Evolutionary conservation across 1,284 basidiomycete species (phyloP).

Genomic region (Meripilus lineatus): DNA sequence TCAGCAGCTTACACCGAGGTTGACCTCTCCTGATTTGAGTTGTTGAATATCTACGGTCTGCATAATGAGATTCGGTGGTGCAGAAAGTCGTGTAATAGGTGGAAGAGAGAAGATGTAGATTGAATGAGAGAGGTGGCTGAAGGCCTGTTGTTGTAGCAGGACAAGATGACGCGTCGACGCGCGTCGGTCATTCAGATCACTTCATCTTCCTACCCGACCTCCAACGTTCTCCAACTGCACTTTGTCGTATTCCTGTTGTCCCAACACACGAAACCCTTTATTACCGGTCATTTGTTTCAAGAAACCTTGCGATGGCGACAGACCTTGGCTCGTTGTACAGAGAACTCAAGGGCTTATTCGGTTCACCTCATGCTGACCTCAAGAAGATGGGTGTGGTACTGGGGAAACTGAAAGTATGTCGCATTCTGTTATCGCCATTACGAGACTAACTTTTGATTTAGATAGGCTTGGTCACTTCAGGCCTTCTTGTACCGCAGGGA

Average conservation of each 20-base stretch:
- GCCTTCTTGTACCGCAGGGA: slow-evolving; percentile 65
- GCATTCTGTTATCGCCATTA: background rate
- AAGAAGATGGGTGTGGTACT: slow-evolving; percentile 59
- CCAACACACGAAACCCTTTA: too few species aligned
- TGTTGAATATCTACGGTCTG: slow-evolving; percentile 68
- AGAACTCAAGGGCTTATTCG: slow-evolving; percentile 59
- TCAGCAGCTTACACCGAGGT: slow-evolving; percentile 75
- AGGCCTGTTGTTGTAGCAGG: too few species aligned
- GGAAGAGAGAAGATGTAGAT: slow-evolving; percentile 19
- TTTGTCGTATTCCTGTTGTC: too few species aligned
- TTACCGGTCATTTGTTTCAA: too few species aligned
- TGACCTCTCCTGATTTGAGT: slow-evolving; percentile 90
- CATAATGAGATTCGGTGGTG: slow-evolving; percentile 39
- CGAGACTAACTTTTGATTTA: slow-evolving; percentile 26
- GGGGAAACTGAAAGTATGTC: slow-evolving; percentile 65
- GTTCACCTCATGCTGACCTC: slow-evolving; percentile 57
- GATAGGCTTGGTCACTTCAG: slow-evolving; percentile 76
- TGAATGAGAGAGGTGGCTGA: slow-evolving; percentile 18
- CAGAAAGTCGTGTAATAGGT: slow-evolving; percentile 19
- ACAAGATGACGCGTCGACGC: slow-evolving; percentile 47
- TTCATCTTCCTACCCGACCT: slow-evolving; percentile 19
- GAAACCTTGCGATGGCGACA: slow-evolving; percentile 40
- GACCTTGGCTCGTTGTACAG: slow-evolving; percentile 59
- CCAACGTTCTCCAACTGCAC: slow-evolving; percentile 10
- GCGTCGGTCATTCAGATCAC: slow-evolving; percentile 37